These are phyloP conservation scores for Mortierella sp. DNA, from an alignment of 371 early-diverging fungal genomes.

Conservation along the genomic window DNA sequence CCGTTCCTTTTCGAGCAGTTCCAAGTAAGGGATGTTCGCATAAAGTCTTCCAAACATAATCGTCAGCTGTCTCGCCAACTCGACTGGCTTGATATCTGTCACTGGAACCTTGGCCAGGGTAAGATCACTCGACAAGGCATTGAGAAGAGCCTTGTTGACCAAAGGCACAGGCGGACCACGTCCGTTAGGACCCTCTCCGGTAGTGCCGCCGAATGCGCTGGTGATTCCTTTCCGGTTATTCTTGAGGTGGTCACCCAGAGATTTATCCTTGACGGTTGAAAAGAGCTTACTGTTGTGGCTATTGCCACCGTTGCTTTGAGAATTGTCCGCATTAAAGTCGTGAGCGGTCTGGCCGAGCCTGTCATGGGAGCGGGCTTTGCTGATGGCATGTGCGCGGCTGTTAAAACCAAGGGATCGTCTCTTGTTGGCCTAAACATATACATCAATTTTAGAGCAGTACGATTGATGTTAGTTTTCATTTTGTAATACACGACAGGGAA, in stretches of 20 bases:
- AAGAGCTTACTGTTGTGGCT: slow-evolving; percentile 14
- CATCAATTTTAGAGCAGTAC: no score
- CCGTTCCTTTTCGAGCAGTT: slow-evolving; percentile 80
- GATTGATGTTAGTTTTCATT: background rate
- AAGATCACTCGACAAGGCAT: slow-evolving; percentile 65
- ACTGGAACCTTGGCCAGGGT: slow-evolving; percentile 67
- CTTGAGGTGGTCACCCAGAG: slow-evolving; percentile 2
- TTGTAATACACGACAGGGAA: background rate
- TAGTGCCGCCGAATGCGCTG: slow-evolving; percentile 20
- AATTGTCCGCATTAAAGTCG: background rate
- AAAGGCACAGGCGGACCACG: slow-evolving; percentile 35
- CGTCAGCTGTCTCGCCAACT: slow-evolving; percentile 91
- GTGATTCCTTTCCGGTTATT: slow-evolving; percentile 13
- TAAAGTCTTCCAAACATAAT: slow-evolving; percentile 84
- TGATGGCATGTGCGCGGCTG: slow-evolving; percentile 10
- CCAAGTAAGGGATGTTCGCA: slow-evolving; percentile 78
- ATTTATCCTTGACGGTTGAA: slow-evolving; percentile 24
- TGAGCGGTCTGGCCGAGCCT: slow-evolving; percentile 18
- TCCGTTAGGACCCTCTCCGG: slow-evolving; percentile 48
- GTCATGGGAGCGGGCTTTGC: slow-evolving; percentile 30
- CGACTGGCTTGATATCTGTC: slow-evolving; percentile 86
- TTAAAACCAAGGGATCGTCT: slow-evolving; percentile 16
- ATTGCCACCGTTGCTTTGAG: background rate
- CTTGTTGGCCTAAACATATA: slow-evolving; percentile 33
- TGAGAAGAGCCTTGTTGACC: slow-evolving; percentile 63